Percentiles rank a stretch among this genome's conserved stretches.
These are phyloP conservation scores for Epichloe gansuensis DNA, from an alignment of 2,329 filamentous ascomycete species.

Conservation along the genomic window DNA sequence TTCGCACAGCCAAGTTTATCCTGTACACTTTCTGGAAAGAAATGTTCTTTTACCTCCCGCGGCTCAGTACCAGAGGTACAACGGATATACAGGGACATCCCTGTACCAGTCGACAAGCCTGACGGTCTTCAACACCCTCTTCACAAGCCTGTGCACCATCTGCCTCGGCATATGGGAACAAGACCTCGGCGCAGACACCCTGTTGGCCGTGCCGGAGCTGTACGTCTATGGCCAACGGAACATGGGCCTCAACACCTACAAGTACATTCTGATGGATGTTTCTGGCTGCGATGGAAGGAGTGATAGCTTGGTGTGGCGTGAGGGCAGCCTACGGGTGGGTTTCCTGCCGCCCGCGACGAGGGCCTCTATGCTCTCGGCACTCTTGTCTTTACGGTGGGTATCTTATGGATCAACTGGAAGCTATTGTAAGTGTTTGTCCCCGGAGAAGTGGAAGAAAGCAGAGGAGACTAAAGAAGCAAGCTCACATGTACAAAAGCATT, in stretches of 20 bases:
- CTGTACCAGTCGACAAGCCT: conserved; percentile 80
- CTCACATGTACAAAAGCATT: conserved; percentile 27
- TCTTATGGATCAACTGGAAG: conserved; percentile 65
- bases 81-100: conserved; percentile 81
- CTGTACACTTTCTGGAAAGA: conserved; percentile 88
- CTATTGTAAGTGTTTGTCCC: conserved; percentile 46
- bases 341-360: conserved; percentile 44
- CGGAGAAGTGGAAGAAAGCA: background rate
- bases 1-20: conserved; percentile 79
- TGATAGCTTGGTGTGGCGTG: conserved; percentile 58
- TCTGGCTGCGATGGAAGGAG: conserved; percentile 58
- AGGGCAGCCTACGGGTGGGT: conserved; percentile 40
- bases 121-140: conserved; percentile 88
- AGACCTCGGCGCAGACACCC: conserved; percentile 69
- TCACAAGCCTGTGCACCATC: conserved; percentile 81
- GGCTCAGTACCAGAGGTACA: conserved; percentile 70
- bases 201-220: conserved; percentile 85
- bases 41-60: conserved; percentile 72
- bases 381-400: conserved; percentile 56
- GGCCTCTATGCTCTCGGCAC: conserved; percentile 63
- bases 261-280: conserved; percentile 72
- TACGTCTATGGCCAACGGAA: conserved; percentile 71
- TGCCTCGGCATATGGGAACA: conserved; percentile 88
- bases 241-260: conserved; percentile 58
- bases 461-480: background rate